Base-by-base conservation (phyloP, 257 asterid species). In the Salvia splendens region DNA sequence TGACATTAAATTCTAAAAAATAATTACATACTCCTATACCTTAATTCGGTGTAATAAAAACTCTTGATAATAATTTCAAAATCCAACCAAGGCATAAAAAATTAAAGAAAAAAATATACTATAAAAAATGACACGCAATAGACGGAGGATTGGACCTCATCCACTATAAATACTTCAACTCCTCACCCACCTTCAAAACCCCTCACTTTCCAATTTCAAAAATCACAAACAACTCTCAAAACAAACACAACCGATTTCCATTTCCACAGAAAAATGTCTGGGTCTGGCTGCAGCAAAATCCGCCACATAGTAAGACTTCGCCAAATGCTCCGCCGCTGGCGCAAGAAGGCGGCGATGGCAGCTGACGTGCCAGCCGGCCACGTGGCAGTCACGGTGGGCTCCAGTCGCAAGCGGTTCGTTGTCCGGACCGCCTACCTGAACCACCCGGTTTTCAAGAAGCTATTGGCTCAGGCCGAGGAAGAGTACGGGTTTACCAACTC, bases 351-450 rank as follows among this genome's bases (percentile, higher is more conserved):
- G 0, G 77, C 85, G 3, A 73, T 4, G 64, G 45, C 81, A 0
- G 65, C 85, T 12, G 91, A 83, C 70, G 95, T 87, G n/a, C 95
- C 95, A 0, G 68, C 87, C 0, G 95, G 95, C 5, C 91, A 87
- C 73, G 82, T 87, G 75, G 91, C 86, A 1, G 83, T 87, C 30
- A 77, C 80, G 0, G 95, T 87, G 0, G 95, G 95, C 6, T 46
- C 81, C 3, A 71, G 33, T 42, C 42, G 68, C 17, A 79, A 72
- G 24, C 30, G 95, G 41, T 87, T 77, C 52, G 87, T 87, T 2
- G 83, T 87, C 58, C 87, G 84, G 0, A 68, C 95, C 0, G 36
- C 83, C 1, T 79, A 82, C 56, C 51, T 87, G 7, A 87, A 87
- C 80, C 91, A 87, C 61, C 95, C 95, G 9, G 33, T 82, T 51